Evolutionary conservation across 2,329 filamentous ascomycete species (phyloP), one percentile per base, ranked within the genome.

Genomic region (Alternaria tenuissima): DNA sequence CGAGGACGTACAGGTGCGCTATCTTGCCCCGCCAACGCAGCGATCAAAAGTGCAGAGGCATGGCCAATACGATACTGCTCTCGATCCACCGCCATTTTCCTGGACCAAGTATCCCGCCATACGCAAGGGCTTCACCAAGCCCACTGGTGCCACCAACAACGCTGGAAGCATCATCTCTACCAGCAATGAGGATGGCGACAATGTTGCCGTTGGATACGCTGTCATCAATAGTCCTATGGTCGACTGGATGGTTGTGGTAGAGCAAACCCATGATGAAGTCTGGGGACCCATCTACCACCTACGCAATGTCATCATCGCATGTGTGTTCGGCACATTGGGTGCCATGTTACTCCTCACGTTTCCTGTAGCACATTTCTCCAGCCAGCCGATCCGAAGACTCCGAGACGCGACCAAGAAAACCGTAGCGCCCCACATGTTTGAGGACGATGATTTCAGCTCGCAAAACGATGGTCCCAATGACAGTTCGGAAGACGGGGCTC

Each of bases 231-330:
- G 85, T 5, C 75, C 80, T 0, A 79, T 96, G 53, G 91, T 91
- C 7, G 87, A 94, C 70, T 97, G 94, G 94, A 88, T 91, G 5
- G 81, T 97, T 4, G 70, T 96, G 3, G 86, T 97, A 1, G 94
- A 97, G 74, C 89, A 95, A 76, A 83, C 87, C 3, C 87, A 88
- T 63, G 76, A 76, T 22, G 93, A 97, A 78, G 92, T 93, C 0
- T 93, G 91, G 80, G 82, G 84, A 7, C 91, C 93, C 0, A 93
- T 97, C 58, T 79, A 83, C 28, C 88, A 87, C 20, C 82, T 97
- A n/a, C 88, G 91, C 20, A 89, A 90, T 48, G 92, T 97, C 52
- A 85, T 97, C 2, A 79, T 97, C 2, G 92, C 88, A 5, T 96
- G 92, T 62, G 91, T 96, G 0, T 96, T 97, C 74, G 92, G 91